Evolutionary conservation across 805 yeast genomes (phyloP), one percentile per base, ranked within the genome.

Genomic region (Suhomyces prunicola): DNA sequence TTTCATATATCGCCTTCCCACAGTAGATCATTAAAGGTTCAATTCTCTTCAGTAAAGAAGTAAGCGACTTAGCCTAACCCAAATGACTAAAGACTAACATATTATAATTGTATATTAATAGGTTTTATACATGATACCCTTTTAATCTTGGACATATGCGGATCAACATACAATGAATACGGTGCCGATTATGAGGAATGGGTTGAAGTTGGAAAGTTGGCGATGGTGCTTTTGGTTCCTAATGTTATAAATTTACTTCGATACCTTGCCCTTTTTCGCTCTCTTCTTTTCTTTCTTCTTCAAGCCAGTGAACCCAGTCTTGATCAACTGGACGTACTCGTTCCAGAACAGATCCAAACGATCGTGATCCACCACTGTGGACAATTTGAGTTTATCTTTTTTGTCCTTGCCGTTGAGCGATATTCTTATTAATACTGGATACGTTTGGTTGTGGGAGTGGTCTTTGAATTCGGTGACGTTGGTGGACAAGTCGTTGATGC

Each of bases 231-330:
- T 29, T 26, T 29, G n/a, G n/a, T 13, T 33, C n/a, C n/a, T 33
- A 17, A n/a, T 33, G 19, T 39, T n/a, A 10, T 39, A 39, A 24
- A 17, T 17, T n/a, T 39, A 39, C 42, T 39, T 39, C 7, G 42
- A 8, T 31, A 70, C 69, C 66, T 67, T 75, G 58, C 71, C 76
- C 65, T 79, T 77, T 73, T 82, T 85, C 73, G 79, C 81, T 77
- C 84, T 85, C 71, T 84, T 85, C 77, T 89, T 90, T 54, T 88
- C 90, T 74, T 89, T 90, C 80, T 87, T 89, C 65, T 84, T 81
- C 67, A 92, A 77, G 1, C 96, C 97, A 3, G 73, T 73, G 68
- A 88, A 83, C 4, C 94, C 92, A 22, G 76, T 65, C 65, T 89
- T 91, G 52, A 91, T 76, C 0, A 81, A 81, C 44, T 82, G 83